Conservation (phyloP, 2,329 filamentous ascomycete genomes). For the Geosmithia putterillii region DNA sequence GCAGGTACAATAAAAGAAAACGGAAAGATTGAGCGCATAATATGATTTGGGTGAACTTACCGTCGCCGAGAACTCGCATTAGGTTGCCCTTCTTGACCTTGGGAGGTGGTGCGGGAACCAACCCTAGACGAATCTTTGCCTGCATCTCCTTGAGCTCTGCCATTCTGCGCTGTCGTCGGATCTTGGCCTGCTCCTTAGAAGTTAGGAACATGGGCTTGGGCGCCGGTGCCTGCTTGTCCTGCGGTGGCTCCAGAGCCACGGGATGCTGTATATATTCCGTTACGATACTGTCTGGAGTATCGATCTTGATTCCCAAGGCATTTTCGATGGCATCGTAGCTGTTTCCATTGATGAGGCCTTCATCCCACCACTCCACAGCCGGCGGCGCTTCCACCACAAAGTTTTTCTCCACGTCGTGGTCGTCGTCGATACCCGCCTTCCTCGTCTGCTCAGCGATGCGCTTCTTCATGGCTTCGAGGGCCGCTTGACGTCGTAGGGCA, state of each 20-base stretch:
- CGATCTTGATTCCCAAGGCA: slow-evolving; percentile 56
- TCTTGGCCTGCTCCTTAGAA: slow-evolving; percentile 78
- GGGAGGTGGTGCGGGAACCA: slow-evolving; percentile 80
- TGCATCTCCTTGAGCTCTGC: slow-evolving; percentile 92
- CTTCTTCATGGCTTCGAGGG: slow-evolving; percentile 89
- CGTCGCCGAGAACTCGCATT: slow-evolving; percentile 88
- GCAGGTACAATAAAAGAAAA: neutral
- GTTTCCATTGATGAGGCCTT: slow-evolving; percentile 65
- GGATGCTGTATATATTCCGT: slow-evolving; percentile 90
- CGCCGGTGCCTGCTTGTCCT: slow-evolving; percentile 68
- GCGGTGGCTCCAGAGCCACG: slow-evolving; percentile 78
- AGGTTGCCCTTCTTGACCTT: slow-evolving; percentile 97
- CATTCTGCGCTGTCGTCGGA: slow-evolving; percentile 80
- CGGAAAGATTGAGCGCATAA: neutral
- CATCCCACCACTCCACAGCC: slow-evolving; percentile 95
- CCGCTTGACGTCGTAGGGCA: slow-evolving; percentile 74
- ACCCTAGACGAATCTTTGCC: slow-evolving; percentile 83
- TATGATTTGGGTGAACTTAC: slow-evolving; percentile 26
- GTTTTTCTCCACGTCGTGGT: slow-evolving; percentile 76
- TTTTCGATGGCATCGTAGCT: slow-evolving; percentile 63
- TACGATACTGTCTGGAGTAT: slow-evolving; percentile 71
- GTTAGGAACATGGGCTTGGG: slow-evolving; percentile 91
- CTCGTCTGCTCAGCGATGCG: slow-evolving; percentile 77
- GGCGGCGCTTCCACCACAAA: slow-evolving; percentile 78
- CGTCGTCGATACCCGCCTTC: slow-evolving; percentile 89